A percentile compares a stretch with the other conserved stretches of the same genome.
Evolutionary conservation across 2,329 filamentous ascomycete genomes (phyloP).

Genomic region (Cladobotryum mycophilum): DNA sequence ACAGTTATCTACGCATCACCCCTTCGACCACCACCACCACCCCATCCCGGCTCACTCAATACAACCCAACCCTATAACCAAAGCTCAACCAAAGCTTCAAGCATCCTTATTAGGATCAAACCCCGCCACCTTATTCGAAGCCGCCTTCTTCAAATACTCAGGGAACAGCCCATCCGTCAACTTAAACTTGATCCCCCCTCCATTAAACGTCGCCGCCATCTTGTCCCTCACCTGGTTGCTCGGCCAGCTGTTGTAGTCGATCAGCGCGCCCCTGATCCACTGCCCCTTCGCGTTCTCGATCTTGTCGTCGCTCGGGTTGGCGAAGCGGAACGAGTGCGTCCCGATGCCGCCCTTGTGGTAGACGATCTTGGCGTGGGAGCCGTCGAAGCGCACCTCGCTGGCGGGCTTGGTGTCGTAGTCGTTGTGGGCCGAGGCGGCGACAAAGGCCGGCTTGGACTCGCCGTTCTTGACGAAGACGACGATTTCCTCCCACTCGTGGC

Average conservation of each 20-base stretch:
- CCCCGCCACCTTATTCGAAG: too few relatives aligned
- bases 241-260: slow-evolving; percentile 5
- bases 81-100: too few relatives aligned
- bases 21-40: too few relatives aligned
- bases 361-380: slow-evolving; percentile 22
- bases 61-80: too few relatives aligned
- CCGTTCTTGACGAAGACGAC: slow-evolving; percentile 15
- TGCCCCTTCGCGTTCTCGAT: slow-evolving; percentile 24
- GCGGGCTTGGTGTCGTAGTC: slow-evolving; percentile 19
- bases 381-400: slow-evolving; percentile 17
- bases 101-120: too few relatives aligned
- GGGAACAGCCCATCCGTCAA: too few relatives aligned
- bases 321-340: slow-evolving; percentile 29
- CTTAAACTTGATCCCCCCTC: too few relatives aligned
- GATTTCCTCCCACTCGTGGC: slow-evolving; percentile 21
- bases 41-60: too few relatives aligned
- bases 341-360: slow-evolving; percentile 29
- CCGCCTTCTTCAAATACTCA: too few relatives aligned
- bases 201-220: too few relatives aligned
- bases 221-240: too few relatives aligned
- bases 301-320: slow-evolving; percentile 13
- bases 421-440: slow-evolving; percentile 26
- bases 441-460: slow-evolving; percentile 10
- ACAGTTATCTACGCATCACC: too few relatives aligned
- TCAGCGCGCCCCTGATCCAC: slow-evolving; percentile 24